Evolutionary conservation across 345 rosid genomes (phyloP), one percentile per base, ranked within the genome.

Genomic region (Triadica sebifera): DNA sequence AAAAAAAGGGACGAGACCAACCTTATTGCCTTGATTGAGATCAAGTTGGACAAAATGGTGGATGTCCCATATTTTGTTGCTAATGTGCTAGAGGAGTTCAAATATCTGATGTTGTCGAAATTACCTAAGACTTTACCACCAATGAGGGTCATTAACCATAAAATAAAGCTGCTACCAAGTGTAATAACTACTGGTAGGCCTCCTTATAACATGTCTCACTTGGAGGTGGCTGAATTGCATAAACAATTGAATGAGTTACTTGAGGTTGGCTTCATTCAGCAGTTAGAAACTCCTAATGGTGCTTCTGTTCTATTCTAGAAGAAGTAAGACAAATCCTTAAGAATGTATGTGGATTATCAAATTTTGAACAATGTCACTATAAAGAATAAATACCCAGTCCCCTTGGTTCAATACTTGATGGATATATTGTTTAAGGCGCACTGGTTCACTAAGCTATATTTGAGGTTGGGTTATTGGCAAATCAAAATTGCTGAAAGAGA

Each of bases 51-150:
- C 3, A 11, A 17, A 1, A 16, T 4, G 6, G 22, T 17, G 57
- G 8, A 47, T 0, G 11, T 67, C 6, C 12, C 1, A 0, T 0
- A 11, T 13, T 7, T 0, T 0, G 43, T 49, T 1, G 20, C 0
- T 20, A 17, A 0, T 0, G 8, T 15, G 0, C 13, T 67, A 1
- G 0, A 50, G 3, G 57, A 50, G 4, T 67, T 49, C 6, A 3
- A 0, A 0, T 51, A 65, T 45, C 17, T 41, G 37, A 65, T 19
- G 6, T 16, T 15, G 8, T 0, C 0, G 3, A 15, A 65, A 16
- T 45, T 65, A 4, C 51, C 52, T 1, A 43, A 19, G 22, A 17
- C 1, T 0, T 3, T 65, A 7, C 51, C 69, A 1, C 69, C 29
- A 19, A 41, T 6, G 13, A 0, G 51, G 10, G 51, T 0, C 1